These are phyloP conservation scores for Sambucus nigra DNA, from an alignment of 129 eudicot genomes.

Conservation along the genomic window DNA sequence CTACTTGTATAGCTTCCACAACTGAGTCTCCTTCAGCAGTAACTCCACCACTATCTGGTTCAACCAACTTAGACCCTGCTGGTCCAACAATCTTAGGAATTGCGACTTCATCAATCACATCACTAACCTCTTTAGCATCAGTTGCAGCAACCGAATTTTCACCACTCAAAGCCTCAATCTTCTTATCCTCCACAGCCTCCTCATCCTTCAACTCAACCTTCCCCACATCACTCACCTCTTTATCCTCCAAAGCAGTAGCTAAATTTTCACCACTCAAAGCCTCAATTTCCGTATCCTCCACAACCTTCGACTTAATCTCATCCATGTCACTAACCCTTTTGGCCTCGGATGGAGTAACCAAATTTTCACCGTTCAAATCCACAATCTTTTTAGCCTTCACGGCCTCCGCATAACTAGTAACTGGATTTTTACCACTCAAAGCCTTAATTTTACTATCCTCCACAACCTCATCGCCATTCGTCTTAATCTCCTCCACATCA, in stretches of 20 bases:
- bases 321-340: slow-evolving; percentile 7
- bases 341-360: neutral
- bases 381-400: slow-evolving; percentile 19
- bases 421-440: too few relatives aligned
- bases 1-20: slow-evolving; percentile 17
- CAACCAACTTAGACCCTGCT: slow-evolving; percentile 1
- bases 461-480: slow-evolving; percentile 10
- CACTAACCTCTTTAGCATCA: slow-evolving; percentile 4
- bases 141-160: neutral
- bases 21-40: slow-evolving; percentile 16
- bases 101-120: slow-evolving; percentile 16
- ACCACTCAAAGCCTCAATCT: slow-evolving; percentile 8
- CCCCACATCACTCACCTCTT: too few relatives aligned
- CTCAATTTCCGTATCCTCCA: slow-evolving; percentile 6
- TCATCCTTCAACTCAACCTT: slow-evolving; percentile 11
- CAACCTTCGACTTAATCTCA: slow-evolving; percentile 11
- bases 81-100: slow-evolving; percentile 19
- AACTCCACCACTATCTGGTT: slow-evolving; percentile 9
- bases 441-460: slow-evolving; percentile 4
- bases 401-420: slow-evolving; percentile 4
- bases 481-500: slow-evolving; percentile 16
- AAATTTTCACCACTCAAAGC: too few relatives aligned
- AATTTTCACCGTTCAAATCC: neutral
- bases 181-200: slow-evolving; percentile 22
- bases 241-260: neutral